Evolutionary conservation across 768 basidiomycete species (phyloP).

Genomic region (Boletellus emodensis): DNA sequence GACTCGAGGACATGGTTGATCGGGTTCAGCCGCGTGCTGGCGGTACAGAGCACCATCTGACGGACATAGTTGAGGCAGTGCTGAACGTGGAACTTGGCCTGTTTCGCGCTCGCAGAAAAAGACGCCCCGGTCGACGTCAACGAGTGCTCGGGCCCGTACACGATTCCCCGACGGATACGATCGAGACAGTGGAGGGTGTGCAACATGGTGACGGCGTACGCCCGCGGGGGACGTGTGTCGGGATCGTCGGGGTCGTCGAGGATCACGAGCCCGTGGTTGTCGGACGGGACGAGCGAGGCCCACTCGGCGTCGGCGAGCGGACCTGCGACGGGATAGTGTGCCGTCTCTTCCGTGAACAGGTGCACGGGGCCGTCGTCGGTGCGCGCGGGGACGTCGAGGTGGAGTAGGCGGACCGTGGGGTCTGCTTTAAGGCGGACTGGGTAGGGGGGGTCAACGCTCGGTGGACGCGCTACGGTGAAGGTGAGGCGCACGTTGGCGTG

Average conservation of each 20-base stretch:
- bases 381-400: slow-evolving; percentile 6
- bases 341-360: slow-evolving; percentile 21
- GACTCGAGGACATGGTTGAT: slow-evolving; percentile 9
- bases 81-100: slow-evolving; percentile 15
- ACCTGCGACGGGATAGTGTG: slow-evolving; percentile 22
- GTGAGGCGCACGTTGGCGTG: slow-evolving; percentile 13
- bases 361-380: neutral
- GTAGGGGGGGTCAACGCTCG: neutral
- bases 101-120: too few relatives aligned
- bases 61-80: slow-evolving; percentile 42
- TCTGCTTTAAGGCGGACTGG: slow-evolving; percentile 13
- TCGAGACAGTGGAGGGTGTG: slow-evolving; percentile 41
- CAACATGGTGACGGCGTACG: slow-evolving; percentile 37
- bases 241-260: slow-evolving; percentile 6
- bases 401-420: slow-evolving; percentile 12
- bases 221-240: slow-evolving; percentile 6
- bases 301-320: slow-evolving; percentile 24
- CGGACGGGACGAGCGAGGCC: slow-evolving; percentile 21
- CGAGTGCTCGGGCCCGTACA: neutral
- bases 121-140: too few relatives aligned
- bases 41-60: slow-evolving; percentile 36
- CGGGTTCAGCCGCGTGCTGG: slow-evolving; percentile 31
- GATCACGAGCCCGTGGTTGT: slow-evolving; percentile 17
- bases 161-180: slow-evolving; percentile 29
- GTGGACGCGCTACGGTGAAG: neutral